These are phyloP conservation scores for Picochlorum sp. DNA, from an alignment of 139 green algal genomes.

Conservation along the genomic window DNA sequence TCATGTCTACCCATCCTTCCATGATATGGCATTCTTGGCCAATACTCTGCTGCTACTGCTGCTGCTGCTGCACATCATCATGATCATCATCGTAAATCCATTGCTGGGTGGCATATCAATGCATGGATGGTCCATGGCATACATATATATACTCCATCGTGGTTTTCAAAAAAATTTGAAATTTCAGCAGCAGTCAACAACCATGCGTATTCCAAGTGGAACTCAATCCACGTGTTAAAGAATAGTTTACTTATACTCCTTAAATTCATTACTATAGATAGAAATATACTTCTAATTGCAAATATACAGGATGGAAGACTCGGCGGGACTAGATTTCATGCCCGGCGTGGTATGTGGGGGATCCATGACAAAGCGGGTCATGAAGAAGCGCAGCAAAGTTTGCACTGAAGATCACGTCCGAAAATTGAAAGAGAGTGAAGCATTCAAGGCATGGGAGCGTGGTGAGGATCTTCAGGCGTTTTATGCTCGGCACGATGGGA, in stretches of 20 bases:
- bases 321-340: conserved; percentile 15
- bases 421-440: background rate
- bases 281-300: no score
- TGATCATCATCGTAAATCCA: no score
- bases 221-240: background rate
- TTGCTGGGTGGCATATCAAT: no score
- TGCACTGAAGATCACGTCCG: background rate
- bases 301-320: no score
- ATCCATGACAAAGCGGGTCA: background rate
- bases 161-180: no score
- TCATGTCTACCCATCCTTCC: no score
- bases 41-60: no score
- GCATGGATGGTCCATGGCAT: no score
- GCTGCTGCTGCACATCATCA: no score
- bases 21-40: no score
- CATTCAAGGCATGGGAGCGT: conserved; percentile 1
- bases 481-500: background rate
- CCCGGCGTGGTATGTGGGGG: conserved; percentile 13
- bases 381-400: background rate
- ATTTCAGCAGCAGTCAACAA: background rate
- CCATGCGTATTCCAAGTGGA: background rate
- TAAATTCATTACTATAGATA: background rate
- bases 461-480: background rate
- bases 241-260: background rate
- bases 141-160: no score